phyloP scores from a whole-genome alignment of 2,329 filamentous ascomycete genomes.

The Polychaeton citri region DNA sequence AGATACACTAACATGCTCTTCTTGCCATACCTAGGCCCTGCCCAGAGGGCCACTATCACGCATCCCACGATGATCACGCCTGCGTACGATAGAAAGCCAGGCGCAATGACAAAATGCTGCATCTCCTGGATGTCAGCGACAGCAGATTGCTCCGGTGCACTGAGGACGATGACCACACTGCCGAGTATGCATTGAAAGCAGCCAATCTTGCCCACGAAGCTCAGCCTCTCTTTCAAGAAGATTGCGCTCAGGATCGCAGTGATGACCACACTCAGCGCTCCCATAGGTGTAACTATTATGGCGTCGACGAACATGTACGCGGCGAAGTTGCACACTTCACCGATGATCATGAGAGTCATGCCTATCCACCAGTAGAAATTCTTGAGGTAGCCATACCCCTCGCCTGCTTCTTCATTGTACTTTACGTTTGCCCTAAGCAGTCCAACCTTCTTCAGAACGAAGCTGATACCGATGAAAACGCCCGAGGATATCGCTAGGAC shows the following conservation, averaged over 20 bases:
- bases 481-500: slow-evolving; percentile 75
- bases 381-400: slow-evolving; percentile 94
- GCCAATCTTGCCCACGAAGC: slow-evolving; percentile 88
- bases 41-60: slow-evolving; percentile 60
- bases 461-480: slow-evolving; percentile 84
- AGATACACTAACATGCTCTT: slow-evolving; percentile 97
- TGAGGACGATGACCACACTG: slow-evolving; percentile 85
- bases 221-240: slow-evolving; percentile 88
- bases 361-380: slow-evolving; percentile 91
- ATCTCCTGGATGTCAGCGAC: slow-evolving; percentile 84
- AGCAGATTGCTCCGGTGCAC: slow-evolving; percentile 75
- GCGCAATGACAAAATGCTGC: slow-evolving; percentile 72
- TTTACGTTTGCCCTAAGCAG: slow-evolving; percentile 87
- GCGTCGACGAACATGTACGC: slow-evolving; percentile 96
- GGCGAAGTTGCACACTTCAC: slow-evolving; percentile 93
- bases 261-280: slow-evolving; percentile 82
- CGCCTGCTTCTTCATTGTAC: slow-evolving; percentile 88
- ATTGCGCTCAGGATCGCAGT: slow-evolving; percentile 84
- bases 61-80: slow-evolving; percentile 70
- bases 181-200: slow-evolving; percentile 93
- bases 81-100: slow-evolving; percentile 74
- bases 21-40: slow-evolving; percentile 79
- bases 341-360: slow-evolving; percentile 94
- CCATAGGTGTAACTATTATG: slow-evolving; percentile 84
- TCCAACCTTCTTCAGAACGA: slow-evolving; percentile 89